phyloP scores from a whole-genome alignment of 352 stramenopile species.

The Thalassiosira exigua region DNA sequence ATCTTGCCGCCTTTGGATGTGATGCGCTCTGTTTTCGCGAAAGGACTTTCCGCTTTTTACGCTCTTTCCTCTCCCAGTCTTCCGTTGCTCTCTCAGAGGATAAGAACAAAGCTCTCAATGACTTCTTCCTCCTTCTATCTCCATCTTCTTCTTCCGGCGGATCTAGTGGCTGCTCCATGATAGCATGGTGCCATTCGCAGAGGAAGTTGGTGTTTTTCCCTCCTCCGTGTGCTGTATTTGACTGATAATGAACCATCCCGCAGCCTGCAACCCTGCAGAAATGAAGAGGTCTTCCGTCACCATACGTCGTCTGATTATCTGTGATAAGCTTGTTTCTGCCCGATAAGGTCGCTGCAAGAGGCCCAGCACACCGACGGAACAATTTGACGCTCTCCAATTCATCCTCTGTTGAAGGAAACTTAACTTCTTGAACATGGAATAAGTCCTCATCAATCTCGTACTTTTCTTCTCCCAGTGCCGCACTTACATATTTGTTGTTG shows the following conservation, averaged over 20 bases:
- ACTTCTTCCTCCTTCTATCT: no score
- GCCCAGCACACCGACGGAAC: conserved; percentile 2
- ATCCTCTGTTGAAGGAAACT: conserved; percentile 12
- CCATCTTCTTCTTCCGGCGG: no score
- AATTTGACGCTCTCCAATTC: conserved; percentile 9
- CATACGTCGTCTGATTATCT: neutral
- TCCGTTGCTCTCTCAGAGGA: no score
- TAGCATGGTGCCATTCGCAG: no score
- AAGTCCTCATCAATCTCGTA: neutral
- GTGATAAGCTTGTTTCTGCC: conserved; percentile 12
- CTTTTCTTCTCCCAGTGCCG: conserved; percentile 1
- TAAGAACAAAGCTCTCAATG: no score
- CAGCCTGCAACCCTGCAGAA: conserved; percentile 11
- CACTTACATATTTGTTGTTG: conserved; percentile 4
- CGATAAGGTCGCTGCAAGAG: conserved; percentile 6
- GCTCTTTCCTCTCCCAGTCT: no score
- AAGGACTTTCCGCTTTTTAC: no score
- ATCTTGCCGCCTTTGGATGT: no score
- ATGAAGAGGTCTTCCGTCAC: conserved; percentile 3
- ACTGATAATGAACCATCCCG: conserved; percentile 1
- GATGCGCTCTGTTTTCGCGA: no score
- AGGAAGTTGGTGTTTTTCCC: no score
- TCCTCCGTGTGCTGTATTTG: no score
- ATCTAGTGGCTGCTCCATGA: no score
- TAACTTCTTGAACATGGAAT: neutral